Evolutionary conservation across 345 rosid species (phyloP).

Genomic region (Carallia brachiata): DNA sequence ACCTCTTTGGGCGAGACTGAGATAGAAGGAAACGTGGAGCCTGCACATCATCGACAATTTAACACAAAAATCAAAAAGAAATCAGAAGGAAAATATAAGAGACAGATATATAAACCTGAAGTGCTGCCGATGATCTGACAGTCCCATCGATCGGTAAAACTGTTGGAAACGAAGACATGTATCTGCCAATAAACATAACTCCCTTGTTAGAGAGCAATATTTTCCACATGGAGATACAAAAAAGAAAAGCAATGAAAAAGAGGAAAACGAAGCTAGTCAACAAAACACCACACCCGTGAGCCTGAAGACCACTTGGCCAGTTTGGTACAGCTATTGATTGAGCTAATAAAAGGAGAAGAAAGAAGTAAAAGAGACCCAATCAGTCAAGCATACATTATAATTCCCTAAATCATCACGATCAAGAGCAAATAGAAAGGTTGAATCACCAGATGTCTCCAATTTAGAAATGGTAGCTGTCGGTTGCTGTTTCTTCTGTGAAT

Average conservation of each 20-base stretch:
- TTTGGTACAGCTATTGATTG: conserved; percentile 36
- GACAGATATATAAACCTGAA: conserved; percentile 32
- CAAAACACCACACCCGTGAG: conserved; percentile 38
- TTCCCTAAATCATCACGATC: not conserved
- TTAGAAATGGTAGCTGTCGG: conserved; percentile 20
- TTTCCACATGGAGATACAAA: not conserved
- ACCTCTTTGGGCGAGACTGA: conserved; percentile 50
- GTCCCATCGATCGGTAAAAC: conserved; percentile 34
- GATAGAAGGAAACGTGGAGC: conserved; percentile 30
- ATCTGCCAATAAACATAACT: conserved; percentile 29
- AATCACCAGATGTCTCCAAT: conserved; percentile 37
- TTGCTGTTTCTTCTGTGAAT: conserved; percentile 20
- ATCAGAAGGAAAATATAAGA: not conserved
- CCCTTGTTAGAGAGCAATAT: not conserved
- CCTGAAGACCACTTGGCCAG: conserved; percentile 36
- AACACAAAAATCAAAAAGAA: not conserved
- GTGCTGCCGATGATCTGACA: conserved; percentile 22
- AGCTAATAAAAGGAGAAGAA: conserved; percentile 27
- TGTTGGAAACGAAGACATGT: conserved; percentile 31
- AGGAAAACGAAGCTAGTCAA: not conserved
- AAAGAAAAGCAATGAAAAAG: conserved; percentile 10
- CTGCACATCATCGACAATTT: conserved; percentile 23
- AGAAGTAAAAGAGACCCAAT: conserved; percentile 4
- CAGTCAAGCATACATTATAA: not conserved
- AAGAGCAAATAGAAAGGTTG: not conserved